Conservation (phyloP, 345 rosid genomes). For the Melaleuca quinquenervia region DNA sequence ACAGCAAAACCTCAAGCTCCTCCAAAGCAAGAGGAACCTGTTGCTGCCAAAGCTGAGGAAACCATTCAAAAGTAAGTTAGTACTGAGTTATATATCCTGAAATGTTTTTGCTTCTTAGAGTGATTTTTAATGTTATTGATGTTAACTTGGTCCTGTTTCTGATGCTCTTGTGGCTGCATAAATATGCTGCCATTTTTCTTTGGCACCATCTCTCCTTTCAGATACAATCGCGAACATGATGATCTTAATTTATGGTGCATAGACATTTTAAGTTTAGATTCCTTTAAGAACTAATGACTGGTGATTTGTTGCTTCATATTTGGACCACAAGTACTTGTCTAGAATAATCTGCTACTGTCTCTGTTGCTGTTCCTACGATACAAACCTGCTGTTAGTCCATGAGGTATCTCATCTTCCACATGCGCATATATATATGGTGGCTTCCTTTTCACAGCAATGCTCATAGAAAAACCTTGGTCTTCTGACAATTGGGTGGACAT, state of each 20-base stretch:
- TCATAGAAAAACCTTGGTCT: not conserved
- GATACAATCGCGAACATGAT: not conserved
- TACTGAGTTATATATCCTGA: not conserved
- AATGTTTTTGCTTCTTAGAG: not conserved
- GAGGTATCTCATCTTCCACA: not conserved
- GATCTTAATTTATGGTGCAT: not conserved
- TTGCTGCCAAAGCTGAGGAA: slow-evolving; percentile 42
- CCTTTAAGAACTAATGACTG: not conserved
- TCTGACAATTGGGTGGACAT: not conserved
- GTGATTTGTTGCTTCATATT: not conserved
- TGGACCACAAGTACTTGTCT: not conserved
- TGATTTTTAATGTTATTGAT: not conserved
- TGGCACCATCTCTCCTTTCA: not conserved
- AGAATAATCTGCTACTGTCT: not conserved
- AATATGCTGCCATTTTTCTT: not conserved
- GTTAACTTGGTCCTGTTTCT: not conserved
- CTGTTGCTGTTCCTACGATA: not conserved
- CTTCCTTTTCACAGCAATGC: not conserved
- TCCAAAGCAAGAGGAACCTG: slow-evolving; percentile 41
- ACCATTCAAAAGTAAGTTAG: slow-evolving; percentile 43
- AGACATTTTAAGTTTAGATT: not conserved
- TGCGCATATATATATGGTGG: not conserved
- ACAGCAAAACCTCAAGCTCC: slow-evolving; percentile 42
- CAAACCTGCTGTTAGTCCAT: not conserved
- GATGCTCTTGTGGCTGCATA: not conserved